Base-by-base conservation (phyloP, 2,329 filamentous ascomycete species). In the Botrytis elliptica region DNA sequence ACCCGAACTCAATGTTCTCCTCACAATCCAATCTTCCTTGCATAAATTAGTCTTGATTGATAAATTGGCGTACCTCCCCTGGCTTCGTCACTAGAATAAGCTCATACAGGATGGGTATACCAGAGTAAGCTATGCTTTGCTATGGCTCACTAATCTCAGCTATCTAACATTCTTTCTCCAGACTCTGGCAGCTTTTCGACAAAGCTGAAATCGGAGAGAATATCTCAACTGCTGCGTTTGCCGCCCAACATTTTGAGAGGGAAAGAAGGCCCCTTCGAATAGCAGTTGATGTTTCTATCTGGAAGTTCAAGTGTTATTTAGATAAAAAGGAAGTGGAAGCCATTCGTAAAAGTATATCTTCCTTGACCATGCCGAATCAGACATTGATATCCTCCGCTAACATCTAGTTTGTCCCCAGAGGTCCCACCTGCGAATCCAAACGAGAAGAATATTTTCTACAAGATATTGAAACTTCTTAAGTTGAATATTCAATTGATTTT, bases 271-370 rank as follows among this genome's bases (percentile, higher is more conserved):
- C 94, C 0, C 85, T 97, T 60, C 91, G 94, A 33, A 86, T 98
- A 60, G 95, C 95, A 52, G 92, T 98, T 76, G 95, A 98, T 81
- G 92, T 96, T 77, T 93, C 94, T 3, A 97, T 98, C 80, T 98
- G 95, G 95, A 91, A 97, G 42, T 97, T 96, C 79, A 95, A 98
- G 79, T 91, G 91, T 22, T 93, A 96, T 80, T 91, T 92, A 16
- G 91, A 92, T 33, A 89, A 90, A 83, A 20, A 66, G 3, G 5
- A 67, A 93, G 88, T 87, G 94, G 95, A 75, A 90, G 90, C 22
- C 97, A 97, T 74, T n/a, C 49, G 67, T 46, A 52, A 44, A 46
- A 44, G 72, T 71, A 55, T 40, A 40, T 25, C 20, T 46, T 62
- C 29, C 38, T 62, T 46, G 38, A 14, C 40, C 16, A 36, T 62